Percentiles rank a stretch among this genome's conserved stretches.
These are phyloP conservation scores for Telopea speciosissima DNA, from an alignment of 177 flowering plant species.

Conservation along the genomic window DNA sequence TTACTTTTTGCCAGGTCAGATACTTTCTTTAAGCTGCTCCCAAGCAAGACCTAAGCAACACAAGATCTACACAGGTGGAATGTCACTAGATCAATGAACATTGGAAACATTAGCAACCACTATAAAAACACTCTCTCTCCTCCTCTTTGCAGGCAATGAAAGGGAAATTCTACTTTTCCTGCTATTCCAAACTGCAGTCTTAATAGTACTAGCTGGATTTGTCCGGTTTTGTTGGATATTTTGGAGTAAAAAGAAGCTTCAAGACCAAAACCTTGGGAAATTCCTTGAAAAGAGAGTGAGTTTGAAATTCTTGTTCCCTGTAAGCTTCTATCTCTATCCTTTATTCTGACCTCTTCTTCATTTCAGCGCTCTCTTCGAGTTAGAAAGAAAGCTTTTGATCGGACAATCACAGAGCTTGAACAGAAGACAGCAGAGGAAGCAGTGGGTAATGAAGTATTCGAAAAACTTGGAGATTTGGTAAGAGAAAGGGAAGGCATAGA, in stretches of 20 bases:
- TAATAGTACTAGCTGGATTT: slow-evolving; percentile 43
- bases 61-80: slow-evolving; percentile 52
- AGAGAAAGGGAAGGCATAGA: slow-evolving; percentile 47
- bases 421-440: slow-evolving; percentile 51
- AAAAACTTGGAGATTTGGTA: slow-evolving; percentile 42
- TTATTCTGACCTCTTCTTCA: background rate
- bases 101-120: background rate
- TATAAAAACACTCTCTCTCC: background rate
- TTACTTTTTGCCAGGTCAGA: slow-evolving; percentile 42
- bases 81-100: background rate
- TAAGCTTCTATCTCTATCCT: too few species aligned
- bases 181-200: slow-evolving; percentile 45
- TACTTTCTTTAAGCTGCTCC: slow-evolving; percentile 63
- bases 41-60: slow-evolving; percentile 37
- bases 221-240: slow-evolving; percentile 75
- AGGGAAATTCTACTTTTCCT: slow-evolving; percentile 55
- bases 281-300: slow-evolving; percentile 79
- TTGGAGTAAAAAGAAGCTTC: slow-evolving; percentile 80
- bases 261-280: slow-evolving; percentile 48
- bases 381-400: slow-evolving; percentile 48
- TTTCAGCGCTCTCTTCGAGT: slow-evolving; percentile 60
- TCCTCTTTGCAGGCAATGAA: slow-evolving; percentile 51
- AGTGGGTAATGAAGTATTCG: slow-evolving; percentile 34
- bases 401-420: slow-evolving; percentile 58
- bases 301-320: background rate